These are phyloP conservation scores for Malassezia brasiliensis DNA, from an alignment of 1,284 basidiomycete species.

Conservation along the genomic window DNA sequence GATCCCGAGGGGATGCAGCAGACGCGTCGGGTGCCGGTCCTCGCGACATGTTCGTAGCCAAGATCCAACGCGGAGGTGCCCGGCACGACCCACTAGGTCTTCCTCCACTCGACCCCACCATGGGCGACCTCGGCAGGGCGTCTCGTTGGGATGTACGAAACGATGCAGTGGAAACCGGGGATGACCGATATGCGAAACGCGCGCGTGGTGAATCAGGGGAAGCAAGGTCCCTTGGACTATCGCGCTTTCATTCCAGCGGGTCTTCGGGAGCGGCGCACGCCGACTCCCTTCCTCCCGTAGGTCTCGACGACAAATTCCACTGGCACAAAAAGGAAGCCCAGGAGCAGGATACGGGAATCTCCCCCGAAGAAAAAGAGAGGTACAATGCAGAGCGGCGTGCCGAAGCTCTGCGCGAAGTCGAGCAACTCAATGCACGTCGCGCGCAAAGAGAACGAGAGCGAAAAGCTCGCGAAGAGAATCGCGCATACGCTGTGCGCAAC, in stretches of 20 bases:
- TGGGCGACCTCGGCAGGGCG: not conserved
- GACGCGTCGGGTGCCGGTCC: not conserved
- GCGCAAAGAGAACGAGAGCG: constrained; percentile 86
- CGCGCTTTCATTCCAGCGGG: too few species aligned
- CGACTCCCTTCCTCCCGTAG: too few species aligned
- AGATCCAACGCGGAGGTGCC: not conserved
- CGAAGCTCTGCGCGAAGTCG: constrained; percentile 80
- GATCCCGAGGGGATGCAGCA: not conserved
- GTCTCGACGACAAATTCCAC: constrained; percentile 59
- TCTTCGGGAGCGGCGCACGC: too few species aligned
- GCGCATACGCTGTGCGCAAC: constrained; percentile 70
- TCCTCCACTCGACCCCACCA: not conserved
- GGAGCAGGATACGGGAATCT: constrained; percentile 78
- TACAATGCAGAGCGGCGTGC: constrained; percentile 70
- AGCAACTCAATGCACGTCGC: constrained; percentile 74
- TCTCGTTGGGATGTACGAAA: not conserved
- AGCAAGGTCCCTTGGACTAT: too few species aligned
- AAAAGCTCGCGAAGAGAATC: constrained; percentile 79
- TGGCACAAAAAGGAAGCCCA: constrained; percentile 99
- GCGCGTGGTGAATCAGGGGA: not conserved
- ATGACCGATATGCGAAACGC: not conserved
- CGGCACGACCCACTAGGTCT: not conserved
- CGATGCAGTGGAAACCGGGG: not conserved
- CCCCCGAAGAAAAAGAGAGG: constrained; percentile 65
- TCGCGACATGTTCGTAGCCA: constrained; percentile 5